A percentile compares a stretch with the other conserved stretches of the same genome.
These are phyloP conservation scores for Microthlaspi erraticum DNA, from an alignment of 345 rosid species.

Conservation along the genomic window DNA sequence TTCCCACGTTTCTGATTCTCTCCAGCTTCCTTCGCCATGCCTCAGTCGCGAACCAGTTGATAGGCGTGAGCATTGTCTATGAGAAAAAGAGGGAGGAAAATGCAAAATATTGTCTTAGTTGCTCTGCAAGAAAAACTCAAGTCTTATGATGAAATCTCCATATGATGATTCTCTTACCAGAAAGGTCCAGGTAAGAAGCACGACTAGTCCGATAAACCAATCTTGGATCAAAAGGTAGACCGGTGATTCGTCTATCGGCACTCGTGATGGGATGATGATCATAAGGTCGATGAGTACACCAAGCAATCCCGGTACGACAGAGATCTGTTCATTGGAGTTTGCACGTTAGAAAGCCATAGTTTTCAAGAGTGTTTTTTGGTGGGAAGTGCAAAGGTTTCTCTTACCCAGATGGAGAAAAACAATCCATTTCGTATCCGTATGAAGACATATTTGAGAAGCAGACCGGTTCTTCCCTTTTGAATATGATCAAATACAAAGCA, in stretches of 20 bases:
- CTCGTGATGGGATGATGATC: conserved; percentile 36
- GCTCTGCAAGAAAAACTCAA: not conserved
- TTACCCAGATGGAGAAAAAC: conserved; percentile 33
- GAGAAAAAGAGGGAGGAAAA: not conserved
- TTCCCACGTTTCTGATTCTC: conserved; percentile 11
- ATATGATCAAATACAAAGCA: conserved; percentile 24
- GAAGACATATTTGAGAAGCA: conserved; percentile 26
- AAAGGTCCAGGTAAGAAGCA: conserved; percentile 23
- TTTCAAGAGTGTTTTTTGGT: not conserved
- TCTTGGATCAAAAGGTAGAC: conserved; percentile 29
- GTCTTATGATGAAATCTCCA: not conserved
- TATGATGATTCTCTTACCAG: conserved; percentile 32
- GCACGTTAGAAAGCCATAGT: conserved; percentile 11
- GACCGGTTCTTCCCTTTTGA: conserved; percentile 22
- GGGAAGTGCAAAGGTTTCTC: not conserved
- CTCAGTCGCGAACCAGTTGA: conserved; percentile 14
- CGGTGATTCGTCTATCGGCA: conserved; percentile 31
- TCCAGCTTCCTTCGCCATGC: conserved; percentile 31
- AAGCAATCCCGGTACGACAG: conserved; percentile 21
- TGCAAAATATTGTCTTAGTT: not conserved
- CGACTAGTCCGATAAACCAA: conserved; percentile 33
- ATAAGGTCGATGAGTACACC: conserved; percentile 36
- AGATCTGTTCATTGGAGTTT: conserved; percentile 23
- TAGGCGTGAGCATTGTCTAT: conserved; percentile 18
- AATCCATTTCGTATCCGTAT: conserved; percentile 2